Evolutionary conservation across 2,329 filamentous ascomycete species (phyloP).

Genomic region (Colletotrichum lentis): DNA sequence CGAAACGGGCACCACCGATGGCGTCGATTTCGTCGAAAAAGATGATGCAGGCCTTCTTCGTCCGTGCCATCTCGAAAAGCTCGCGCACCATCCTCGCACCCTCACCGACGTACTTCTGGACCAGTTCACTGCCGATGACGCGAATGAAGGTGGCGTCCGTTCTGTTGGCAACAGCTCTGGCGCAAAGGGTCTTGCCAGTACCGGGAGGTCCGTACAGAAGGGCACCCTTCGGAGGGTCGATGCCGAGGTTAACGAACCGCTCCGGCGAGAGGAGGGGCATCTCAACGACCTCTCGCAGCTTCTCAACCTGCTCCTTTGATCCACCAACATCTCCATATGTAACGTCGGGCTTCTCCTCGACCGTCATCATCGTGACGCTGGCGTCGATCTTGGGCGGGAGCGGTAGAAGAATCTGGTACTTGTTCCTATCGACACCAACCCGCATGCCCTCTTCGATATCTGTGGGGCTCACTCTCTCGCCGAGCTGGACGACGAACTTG

Average conservation of each 20-base stretch:
- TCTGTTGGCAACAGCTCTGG: conserved; percentile 94
- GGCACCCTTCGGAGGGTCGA: conserved; percentile 97
- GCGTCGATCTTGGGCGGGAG: conserved; percentile 98
- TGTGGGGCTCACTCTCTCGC: conserved; percentile 94
- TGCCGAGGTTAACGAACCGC: conserved; percentile 97
- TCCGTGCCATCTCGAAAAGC: conserved; percentile 98
- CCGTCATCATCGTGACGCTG: conserved; percentile 99
- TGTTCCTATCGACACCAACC: conserved; percentile 97
- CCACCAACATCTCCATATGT: conserved; percentile 99
- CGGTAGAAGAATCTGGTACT: conserved; percentile 98
- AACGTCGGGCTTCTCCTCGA: conserved; percentile 99
- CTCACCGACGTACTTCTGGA: conserved; percentile 99
- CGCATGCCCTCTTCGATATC: conserved; percentile 99
- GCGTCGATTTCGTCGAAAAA: conserved; percentile 99
- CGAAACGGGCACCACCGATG: conserved; percentile 93
- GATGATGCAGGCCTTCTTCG: conserved; percentile 99
- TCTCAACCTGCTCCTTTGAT: conserved; percentile 99
- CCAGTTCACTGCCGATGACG: conserved; percentile 96
- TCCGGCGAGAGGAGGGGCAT: conserved; percentile 97
- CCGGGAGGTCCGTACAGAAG: conserved; percentile 95
- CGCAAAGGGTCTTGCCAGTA: conserved; percentile 99
- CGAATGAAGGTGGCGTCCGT: conserved; percentile 99
- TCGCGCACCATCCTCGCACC: conserved; percentile 98
- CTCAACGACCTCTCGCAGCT: conserved; percentile 97
- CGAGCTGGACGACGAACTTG: conserved; percentile 98